These are phyloP conservation scores for Amylocarpus encephaloides DNA, from an alignment of 2,329 filamentous ascomycete genomes.

Conservation along the genomic window DNA sequence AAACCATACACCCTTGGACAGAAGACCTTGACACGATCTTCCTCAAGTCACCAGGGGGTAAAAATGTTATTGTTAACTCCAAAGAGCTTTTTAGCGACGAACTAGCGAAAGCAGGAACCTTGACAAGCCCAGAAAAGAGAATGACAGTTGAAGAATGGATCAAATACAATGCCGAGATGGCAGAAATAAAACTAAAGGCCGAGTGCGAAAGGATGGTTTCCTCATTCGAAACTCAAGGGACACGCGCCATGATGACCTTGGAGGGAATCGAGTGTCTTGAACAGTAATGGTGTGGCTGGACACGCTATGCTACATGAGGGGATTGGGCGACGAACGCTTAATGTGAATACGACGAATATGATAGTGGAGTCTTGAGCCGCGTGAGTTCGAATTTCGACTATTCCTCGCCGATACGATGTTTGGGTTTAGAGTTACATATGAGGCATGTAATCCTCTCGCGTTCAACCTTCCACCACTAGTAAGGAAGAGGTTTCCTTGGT, in stretches of 20 bases:
- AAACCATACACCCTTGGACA: slow-evolving; percentile 58
- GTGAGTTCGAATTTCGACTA: too few species aligned
- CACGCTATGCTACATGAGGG: too few species aligned
- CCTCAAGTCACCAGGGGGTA: slow-evolving; percentile 35
- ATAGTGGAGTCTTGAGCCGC: too few species aligned
- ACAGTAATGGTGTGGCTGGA: not conserved
- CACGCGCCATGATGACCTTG: slow-evolving; percentile 67
- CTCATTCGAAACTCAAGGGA: slow-evolving; percentile 77
- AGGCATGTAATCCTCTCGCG: too few species aligned
- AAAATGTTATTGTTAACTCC: slow-evolving; percentile 21
- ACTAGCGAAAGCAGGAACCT: slow-evolving; percentile 43
- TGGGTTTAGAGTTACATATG: too few species aligned
- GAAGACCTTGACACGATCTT: slow-evolving; percentile 70
- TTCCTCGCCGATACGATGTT: too few species aligned
- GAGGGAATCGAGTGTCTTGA: slow-evolving; percentile 53
- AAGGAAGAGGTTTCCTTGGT: too few species aligned
- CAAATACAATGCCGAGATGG: slow-evolving; percentile 68
- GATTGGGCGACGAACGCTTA: too few species aligned
- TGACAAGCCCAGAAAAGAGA: slow-evolving; percentile 71
- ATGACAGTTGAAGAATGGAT: slow-evolving; percentile 98
- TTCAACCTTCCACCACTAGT: too few species aligned
- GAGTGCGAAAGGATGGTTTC: slow-evolving; percentile 81
- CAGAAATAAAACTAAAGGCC: slow-evolving; percentile 69
- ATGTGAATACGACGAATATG: too few species aligned
- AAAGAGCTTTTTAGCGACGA: slow-evolving; percentile 31